Evolutionary conservation across 768 basidiomycete species (phyloP).

Genomic region (Agrocybe pediades): DNA sequence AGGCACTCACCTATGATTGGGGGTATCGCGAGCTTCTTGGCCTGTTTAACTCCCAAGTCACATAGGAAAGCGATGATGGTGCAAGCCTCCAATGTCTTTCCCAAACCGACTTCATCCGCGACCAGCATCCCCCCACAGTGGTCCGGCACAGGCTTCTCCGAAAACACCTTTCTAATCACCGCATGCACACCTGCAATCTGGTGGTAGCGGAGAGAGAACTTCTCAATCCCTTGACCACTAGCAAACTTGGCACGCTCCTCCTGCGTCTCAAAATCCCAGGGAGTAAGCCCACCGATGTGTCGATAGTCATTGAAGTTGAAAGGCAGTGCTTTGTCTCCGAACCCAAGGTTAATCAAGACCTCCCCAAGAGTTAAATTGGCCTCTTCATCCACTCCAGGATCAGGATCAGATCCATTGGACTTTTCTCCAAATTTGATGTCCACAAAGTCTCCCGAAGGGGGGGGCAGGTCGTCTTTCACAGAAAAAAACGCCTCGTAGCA

Average conservation of each 20-base stretch:
- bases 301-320: slow-evolving; percentile 21
- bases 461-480: not conserved
- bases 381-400: slow-evolving; percentile 26
- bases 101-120: slow-evolving; percentile 31
- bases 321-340: slow-evolving; percentile 14
- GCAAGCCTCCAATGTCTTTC: slow-evolving; percentile 27
- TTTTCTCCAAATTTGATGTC: not conserved
- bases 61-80: slow-evolving; percentile 20
- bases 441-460: not conserved
- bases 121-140: slow-evolving; percentile 20
- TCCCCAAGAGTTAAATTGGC: not conserved
- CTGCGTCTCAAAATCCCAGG: slow-evolving; percentile 15
- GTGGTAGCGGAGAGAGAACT: slow-evolving; percentile 28
- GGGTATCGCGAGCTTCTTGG: slow-evolving; percentile 7
- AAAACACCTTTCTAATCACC: slow-evolving; percentile 17
- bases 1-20: slow-evolving; percentile 21
- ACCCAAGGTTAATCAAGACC: slow-evolving; percentile 18
- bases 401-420: no score
- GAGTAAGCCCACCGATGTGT: slow-evolving; percentile 18
- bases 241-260: not conserved
- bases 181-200: slow-evolving; percentile 24
- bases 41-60: slow-evolving; percentile 5
- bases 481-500: slow-evolving; percentile 20
- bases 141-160: not conserved
- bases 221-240: no score